A percentile compares a stretch with the other conserved stretches of the same genome.
Evolutionary conservation across 352 stramenopile genomes (phyloP).

Genomic region (Phytophthora sansomeana): DNA sequence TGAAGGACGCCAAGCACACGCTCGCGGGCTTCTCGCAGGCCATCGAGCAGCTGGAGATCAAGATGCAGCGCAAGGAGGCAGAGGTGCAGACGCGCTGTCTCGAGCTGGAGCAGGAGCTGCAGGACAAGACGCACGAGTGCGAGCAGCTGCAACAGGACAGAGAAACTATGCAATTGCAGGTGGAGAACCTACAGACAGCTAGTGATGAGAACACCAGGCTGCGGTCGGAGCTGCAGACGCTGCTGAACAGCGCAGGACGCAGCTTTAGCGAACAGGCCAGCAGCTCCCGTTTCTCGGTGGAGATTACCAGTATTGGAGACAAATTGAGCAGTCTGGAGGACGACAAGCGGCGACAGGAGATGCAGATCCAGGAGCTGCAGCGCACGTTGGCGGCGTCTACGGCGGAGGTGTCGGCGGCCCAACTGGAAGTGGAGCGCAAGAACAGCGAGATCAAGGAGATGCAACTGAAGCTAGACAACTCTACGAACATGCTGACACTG

Average conservation of each 20-base stretch:
- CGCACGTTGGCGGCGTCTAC: constrained; percentile 36
- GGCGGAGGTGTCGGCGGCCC: constrained; percentile 32
- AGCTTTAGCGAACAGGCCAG: constrained; percentile 10
- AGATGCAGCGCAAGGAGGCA: constrained; percentile 76
- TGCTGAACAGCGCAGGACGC: constrained; percentile 23
- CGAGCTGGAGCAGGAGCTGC: constrained; percentile 60
- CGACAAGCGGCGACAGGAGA: constrained; percentile 40
- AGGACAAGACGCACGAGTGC: constrained; percentile 51
- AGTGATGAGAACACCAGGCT: constrained; percentile 54
- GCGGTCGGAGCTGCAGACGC: constrained; percentile 41
- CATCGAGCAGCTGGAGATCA: constrained; percentile 81
- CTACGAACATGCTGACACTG: constrained; percentile 44
- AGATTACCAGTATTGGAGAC: constrained; percentile 41
- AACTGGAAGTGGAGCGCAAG: constrained; percentile 56
- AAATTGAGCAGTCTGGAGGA: constrained; percentile 45
- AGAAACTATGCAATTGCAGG: constrained; percentile 20
- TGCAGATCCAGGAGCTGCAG: constrained; percentile 46
- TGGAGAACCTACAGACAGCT: constrained; percentile 51
- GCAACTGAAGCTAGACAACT: constrained; percentile 57
- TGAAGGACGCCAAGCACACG: constrained; percentile 63
- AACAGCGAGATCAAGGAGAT: constrained; percentile 58
- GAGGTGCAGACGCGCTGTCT: constrained; percentile 66
- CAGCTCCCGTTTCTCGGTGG: constrained; percentile 32
- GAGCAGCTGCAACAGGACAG: constrained; percentile 45
- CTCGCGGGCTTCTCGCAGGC: constrained; percentile 71